Percentiles rank a stretch among this genome's conserved stretches.
phyloP scores from a whole-genome alignment of 495 filamentous ascomycete genomes.

The Apodospora peruviana region DNA sequence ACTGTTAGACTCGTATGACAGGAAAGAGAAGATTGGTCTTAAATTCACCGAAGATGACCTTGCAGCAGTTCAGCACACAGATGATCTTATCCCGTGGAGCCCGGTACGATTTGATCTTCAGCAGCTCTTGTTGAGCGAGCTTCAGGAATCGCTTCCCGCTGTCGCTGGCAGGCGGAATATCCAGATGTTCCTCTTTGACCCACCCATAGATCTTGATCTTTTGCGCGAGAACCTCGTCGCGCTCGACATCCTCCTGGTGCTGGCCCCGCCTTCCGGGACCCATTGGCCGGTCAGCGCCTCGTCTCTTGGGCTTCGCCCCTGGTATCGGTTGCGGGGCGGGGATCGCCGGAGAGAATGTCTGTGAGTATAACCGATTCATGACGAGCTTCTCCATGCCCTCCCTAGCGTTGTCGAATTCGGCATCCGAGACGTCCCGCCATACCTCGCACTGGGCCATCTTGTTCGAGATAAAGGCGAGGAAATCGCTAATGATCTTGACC shows the following conservation, averaged over 20 bases:
- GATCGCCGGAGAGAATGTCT: conserved; percentile 95
- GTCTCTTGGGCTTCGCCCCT: conserved; percentile 61
- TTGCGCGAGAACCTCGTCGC: conserved; percentile 90
- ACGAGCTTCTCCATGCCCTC: conserved; percentile 99
- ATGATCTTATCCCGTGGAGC: conserved; percentile 97
- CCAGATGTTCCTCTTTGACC: conserved; percentile 89
- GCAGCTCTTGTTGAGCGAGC: conserved; percentile 88
- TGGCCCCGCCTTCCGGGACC: conserved; percentile 85
- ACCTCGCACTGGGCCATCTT: conserved; percentile 99
- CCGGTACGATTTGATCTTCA: conserved; percentile 93
- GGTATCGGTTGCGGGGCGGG: conserved; percentile 70
- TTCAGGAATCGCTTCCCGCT: conserved; percentile 81
- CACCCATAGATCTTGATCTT: conserved; percentile 96
- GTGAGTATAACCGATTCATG: conserved; percentile 95
- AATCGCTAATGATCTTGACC: conserved; percentile 96
- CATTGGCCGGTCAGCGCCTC: conserved; percentile 60
- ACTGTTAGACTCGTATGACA: conserved; percentile 13
- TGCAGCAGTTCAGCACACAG: conserved; percentile 97
- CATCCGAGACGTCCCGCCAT: conserved; percentile 92
- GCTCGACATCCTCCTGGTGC: conserved; percentile 97
- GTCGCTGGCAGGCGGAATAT: conserved; percentile 81
- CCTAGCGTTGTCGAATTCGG: conserved; percentile 95
- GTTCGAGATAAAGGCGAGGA: conserved; percentile 94
- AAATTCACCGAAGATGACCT: conserved; percentile 99
- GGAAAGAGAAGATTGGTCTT: conserved; percentile 15